Evolutionary conservation across 1,139 yeast genomes (phyloP).

Genomic region (Scheffersomyces illinoinensis): DNA sequence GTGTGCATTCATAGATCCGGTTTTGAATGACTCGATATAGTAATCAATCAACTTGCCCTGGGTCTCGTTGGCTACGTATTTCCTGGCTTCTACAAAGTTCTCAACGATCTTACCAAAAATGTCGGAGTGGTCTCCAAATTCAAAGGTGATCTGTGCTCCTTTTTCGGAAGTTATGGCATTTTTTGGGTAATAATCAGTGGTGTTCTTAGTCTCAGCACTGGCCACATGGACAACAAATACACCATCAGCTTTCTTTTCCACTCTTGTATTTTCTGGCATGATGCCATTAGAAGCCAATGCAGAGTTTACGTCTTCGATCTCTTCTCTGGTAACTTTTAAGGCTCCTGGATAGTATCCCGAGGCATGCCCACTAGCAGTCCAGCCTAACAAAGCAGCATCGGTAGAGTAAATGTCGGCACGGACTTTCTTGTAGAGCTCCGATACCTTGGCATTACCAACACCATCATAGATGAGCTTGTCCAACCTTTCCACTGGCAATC

Average conservation of each 20-base stretch:
- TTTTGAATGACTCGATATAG: conserved; percentile 69
- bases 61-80: conserved; percentile 70
- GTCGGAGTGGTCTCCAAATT: conserved; percentile 73
- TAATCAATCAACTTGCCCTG: conserved; percentile 64
- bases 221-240: conserved; percentile 63
- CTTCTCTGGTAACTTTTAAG: conserved; percentile 42
- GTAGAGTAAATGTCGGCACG: conserved; percentile 53
- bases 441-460: conserved; percentile 36
- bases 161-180: conserved; percentile 21
- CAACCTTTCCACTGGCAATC: conserved; percentile 49
- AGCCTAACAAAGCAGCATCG: conserved; percentile 61
- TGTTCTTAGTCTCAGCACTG: conserved; percentile 49
- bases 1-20: conserved; percentile 86
- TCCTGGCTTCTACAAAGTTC: conserved; percentile 56
- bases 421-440: conserved; percentile 43
- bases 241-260: conserved; percentile 48
- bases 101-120: conserved; percentile 64
- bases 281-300: conserved; percentile 62
- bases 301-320: conserved; percentile 65
- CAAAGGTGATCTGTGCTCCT: conserved; percentile 46
- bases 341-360: conserved; percentile 67
- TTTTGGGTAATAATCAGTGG: conserved; percentile 42
- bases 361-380: conserved; percentile 74
- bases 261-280: conserved; percentile 83
- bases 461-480: conserved; percentile 40